Conservation (phyloP, 208 protist genomes). For the Leptomonas seymouri region DNA sequence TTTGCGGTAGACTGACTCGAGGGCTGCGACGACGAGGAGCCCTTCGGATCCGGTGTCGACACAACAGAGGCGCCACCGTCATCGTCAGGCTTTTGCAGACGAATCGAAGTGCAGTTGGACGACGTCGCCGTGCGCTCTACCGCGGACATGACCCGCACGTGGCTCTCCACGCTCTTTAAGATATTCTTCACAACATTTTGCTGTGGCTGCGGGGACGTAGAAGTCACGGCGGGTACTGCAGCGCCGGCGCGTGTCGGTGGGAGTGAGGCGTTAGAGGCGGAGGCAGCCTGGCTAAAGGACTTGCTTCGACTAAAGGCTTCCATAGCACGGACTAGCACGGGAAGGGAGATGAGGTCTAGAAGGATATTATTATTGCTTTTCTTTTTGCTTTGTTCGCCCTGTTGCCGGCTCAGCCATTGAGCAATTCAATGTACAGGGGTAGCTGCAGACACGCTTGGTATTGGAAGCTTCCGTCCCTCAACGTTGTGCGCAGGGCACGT, state of each 20-base stretch:
- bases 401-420: too few relatives aligned
- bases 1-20: constrained; percentile 7
- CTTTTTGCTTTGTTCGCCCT: too few relatives aligned
- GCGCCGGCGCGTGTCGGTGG: constrained; percentile 8
- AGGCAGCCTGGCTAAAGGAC: constrained; percentile 31
- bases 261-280: constrained; percentile 14
- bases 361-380: too few relatives aligned
- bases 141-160: constrained; percentile 83
- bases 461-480: too few relatives aligned
- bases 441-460: too few relatives aligned
- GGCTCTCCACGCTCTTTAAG: constrained; percentile 79
- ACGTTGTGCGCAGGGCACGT: too few relatives aligned
- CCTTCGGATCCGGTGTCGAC: neutral
- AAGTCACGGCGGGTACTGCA: neutral
- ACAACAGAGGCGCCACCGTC: neutral
- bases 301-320: constrained; percentile 39
- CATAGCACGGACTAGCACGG: constrained; percentile 16
- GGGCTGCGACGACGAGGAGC: constrained; percentile 15
- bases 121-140: constrained; percentile 73
- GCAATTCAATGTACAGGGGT: too few relatives aligned
- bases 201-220: constrained; percentile 9
- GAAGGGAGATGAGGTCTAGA: constrained; percentile 7
- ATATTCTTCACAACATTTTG: constrained; percentile 61
- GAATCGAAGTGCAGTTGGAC: constrained; percentile 71
- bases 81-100: constrained; percentile 45